phyloP scores from a whole-genome alignment of 1,139 yeast species.

The Scheffersomyces segobiensis region DNA sequence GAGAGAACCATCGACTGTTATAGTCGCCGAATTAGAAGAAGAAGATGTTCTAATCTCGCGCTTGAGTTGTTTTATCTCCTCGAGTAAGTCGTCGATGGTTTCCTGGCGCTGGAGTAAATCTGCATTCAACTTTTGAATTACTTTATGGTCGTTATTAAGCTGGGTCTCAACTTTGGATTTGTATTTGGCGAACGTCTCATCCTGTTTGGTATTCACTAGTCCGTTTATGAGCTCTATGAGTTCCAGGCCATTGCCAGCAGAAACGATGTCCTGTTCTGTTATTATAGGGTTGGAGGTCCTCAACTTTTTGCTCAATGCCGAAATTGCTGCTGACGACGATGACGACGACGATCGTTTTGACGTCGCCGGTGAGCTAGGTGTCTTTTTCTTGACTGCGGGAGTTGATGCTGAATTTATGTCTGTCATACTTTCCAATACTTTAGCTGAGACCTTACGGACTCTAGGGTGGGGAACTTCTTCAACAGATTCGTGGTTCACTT shows the following conservation, averaged over 20 bases:
- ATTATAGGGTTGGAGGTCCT: constrained; percentile 14
- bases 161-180: constrained; percentile 28
- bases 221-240: constrained; percentile 33
- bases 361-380: constrained; percentile 1
- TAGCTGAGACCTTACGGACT: neutral
- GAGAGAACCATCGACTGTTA: constrained; percentile 8
- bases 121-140: constrained; percentile 26
- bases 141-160: constrained; percentile 27
- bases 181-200: constrained; percentile 32
- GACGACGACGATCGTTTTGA: neutral
- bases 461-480: neutral
- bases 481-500: neutral
- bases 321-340: neutral
- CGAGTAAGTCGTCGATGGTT: constrained; percentile 23
- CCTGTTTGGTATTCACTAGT: constrained; percentile 37
- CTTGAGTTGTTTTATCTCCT: constrained; percentile 11
- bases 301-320: constrained; percentile 1
- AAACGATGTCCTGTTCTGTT: constrained; percentile 35
- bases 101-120: constrained; percentile 28
- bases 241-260: constrained; percentile 26
- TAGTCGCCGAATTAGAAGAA: neutral
- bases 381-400: constrained; percentile 5
- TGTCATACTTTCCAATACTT: neutral
- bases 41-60: neutral
- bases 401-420: constrained; percentile 1